Evolutionary conservation across 2,329 filamentous ascomycete species (phyloP), one percentile per base, ranked within the genome.

Genomic region (Podosphaera xanthii): DNA sequence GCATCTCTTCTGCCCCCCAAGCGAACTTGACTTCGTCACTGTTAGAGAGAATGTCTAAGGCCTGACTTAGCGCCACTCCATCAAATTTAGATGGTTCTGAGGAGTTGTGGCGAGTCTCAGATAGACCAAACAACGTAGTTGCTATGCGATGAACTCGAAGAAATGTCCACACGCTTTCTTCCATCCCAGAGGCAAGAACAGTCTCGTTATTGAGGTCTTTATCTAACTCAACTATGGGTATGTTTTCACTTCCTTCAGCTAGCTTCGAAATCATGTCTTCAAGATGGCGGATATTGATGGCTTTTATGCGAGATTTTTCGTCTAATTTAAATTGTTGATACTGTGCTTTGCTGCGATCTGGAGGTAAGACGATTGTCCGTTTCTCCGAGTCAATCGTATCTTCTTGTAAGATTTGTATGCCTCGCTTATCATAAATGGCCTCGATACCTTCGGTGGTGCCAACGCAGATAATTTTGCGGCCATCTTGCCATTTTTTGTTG

Each of bases 381-480:
- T 76, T 77, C 38, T 75, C 72, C 22, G 72, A 69, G 54, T 74
- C 72, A 44, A 74, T 69, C 69, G 71, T 62, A 70, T 71, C 60
- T 71, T 58, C 57, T 56, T 74, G 61, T 73, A 77, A 49, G 65
- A 71, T 36, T 65, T 67, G 53, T 70, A 73, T 62, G 73, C 70
- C 57, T 71, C 71, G 57, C 64, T 69, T 12, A 73, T 67, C 60
- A 67, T 74, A 33, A 64, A 69, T 53, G 70, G 66, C 59, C 70
- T 72, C 30, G 71, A 72, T 10, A 70, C 75, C 74, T 22, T 77
- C 75, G 0, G 75, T 76, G 4, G 86, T 88, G n/a, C 90, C 92
- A 38, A 97, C 72, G 22, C 96, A 76, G 59, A 90, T 77, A 58
- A 95, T 77, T 61, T 79, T 79, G 64, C 82, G 78, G 3, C 89